Conservation (phyloP, 2,329 filamentous ascomycete genomes). For the Dactylellina cionopaga region DNA sequence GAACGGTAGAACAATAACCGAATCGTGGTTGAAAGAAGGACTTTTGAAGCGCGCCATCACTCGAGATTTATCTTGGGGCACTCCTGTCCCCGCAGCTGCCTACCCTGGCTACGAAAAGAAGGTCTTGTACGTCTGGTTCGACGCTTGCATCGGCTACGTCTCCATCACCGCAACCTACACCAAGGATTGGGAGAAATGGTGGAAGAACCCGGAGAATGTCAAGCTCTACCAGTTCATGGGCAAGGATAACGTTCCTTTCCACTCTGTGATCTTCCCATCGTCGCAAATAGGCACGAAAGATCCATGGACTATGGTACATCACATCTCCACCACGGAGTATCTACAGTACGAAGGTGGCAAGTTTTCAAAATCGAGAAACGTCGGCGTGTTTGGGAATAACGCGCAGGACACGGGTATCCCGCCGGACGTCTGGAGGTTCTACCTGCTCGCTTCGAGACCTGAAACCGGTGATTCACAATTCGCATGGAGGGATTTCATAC, state of each 20-base stretch:
- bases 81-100: slow-evolving; percentile 64
- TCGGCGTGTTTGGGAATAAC: slow-evolving; percentile 91
- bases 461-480: slow-evolving; percentile 90
- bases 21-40: slow-evolving; percentile 83
- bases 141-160: slow-evolving; percentile 93
- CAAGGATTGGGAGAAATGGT: slow-evolving; percentile 90
- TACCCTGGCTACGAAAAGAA: slow-evolving; percentile 71
- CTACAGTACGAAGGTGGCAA: slow-evolving; percentile 89
- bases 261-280: slow-evolving; percentile 90
- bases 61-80: slow-evolving; percentile 89
- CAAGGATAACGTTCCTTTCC: slow-evolving; percentile 88
- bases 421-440: slow-evolving; percentile 92
- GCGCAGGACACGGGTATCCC: slow-evolving; percentile 86
- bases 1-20: slow-evolving; percentile 79
- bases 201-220: slow-evolving; percentile 88
- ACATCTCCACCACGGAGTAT: slow-evolving; percentile 88
- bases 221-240: slow-evolving; percentile 95
- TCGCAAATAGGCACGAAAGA: slow-evolving; percentile 85
- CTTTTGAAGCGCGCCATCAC: slow-evolving; percentile 89
- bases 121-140: slow-evolving; percentile 94
- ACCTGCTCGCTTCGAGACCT: slow-evolving; percentile 83
- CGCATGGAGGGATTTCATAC: slow-evolving; percentile 85
- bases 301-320: slow-evolving; percentile 88
- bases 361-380: slow-evolving; percentile 88
- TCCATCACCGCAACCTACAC: slow-evolving; percentile 94